A percentile compares a stretch with the other conserved stretches of the same genome.
Conservation (phyloP, 768 basidiomycete genomes). For the Asterophora lycoperdoides region DNA sequence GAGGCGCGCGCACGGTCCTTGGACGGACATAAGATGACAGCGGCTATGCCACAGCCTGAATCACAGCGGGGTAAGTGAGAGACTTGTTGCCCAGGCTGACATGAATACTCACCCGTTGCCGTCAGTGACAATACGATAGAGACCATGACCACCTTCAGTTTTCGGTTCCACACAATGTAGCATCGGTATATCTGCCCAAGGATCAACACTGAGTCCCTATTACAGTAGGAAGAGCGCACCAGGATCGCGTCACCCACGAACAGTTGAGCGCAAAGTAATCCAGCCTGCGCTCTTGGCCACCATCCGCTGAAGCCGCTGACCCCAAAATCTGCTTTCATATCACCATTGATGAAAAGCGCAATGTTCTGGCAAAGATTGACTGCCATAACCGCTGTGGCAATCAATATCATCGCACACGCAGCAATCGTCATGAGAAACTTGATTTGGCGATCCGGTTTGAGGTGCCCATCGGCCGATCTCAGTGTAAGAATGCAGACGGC, state of each 20-base stretch:
- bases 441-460: neutral
- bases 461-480: neutral
- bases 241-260: neutral
- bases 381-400: neutral
- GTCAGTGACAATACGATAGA: neutral
- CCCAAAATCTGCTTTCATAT: neutral
- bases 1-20: too few species aligned
- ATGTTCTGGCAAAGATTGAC: neutral
- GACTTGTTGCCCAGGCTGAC: too few species aligned
- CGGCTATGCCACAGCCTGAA: conserved; percentile 2
- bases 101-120: neutral
- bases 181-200: too few species aligned
- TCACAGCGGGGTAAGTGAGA: too few species aligned
- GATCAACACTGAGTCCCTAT: neutral
- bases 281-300: neutral
- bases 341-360: neutral
- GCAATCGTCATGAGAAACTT: neutral
- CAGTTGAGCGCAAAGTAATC: neutral
- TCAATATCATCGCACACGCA: too few species aligned
- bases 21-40: too few species aligned
- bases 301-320: neutral
- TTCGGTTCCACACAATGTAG: conserved; percentile 3
- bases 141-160: neutral
- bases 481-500: neutral
- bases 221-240: neutral